Base-by-base conservation (phyloP, 2,329 filamentous ascomycete species). In the Aaosphaeria arxii region DNA sequence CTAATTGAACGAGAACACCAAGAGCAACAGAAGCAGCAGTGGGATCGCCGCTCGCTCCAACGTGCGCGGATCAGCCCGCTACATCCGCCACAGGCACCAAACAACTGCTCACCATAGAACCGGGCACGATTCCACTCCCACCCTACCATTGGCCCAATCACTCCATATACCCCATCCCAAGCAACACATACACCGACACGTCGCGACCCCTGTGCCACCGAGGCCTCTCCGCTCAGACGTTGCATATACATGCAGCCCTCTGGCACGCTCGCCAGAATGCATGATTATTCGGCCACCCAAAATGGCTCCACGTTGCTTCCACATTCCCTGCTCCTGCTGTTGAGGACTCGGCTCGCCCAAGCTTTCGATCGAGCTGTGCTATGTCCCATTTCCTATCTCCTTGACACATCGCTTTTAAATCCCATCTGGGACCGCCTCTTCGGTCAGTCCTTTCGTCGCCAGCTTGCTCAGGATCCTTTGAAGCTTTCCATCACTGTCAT, bases 401-500 rank as follows among this genome's bases (percentile, higher is more conserved):
- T 58, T 44, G 42, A 46, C 49, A 6, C 9, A 13, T 29, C 31
- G 42, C 47, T 46, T 63, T 67, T 68, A 68, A 67, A 57, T 49
- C 50, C 55, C 42, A 43, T 53, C 13, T 36, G 55, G 33, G 48
- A 55, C 50, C 56, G 49, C 46, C 42, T 66, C 52, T 31, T 61
- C 44, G 44, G 47, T 13, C 39, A 40, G 63, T 67, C 47, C 52
- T 9, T 52, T 52, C 24, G 54, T 51, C 50, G 52, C 48, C 45
- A 52, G 53, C 51, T 51, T 44, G 48, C 46, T 46, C 40, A 45
- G 24, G 50, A 55, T 40, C 42, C 17, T 24, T 24, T 24, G n/a
- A 5, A 33, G 11, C 53, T 52, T 47, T 56, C 58, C 46, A 65
- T 67, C 57, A 71, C 71, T 68, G 66, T 67, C 42, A 71, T 71